Evolutionary conservation across 1,284 basidiomycete species (phyloP).

Genomic region (Ustilago cynodontis): DNA sequence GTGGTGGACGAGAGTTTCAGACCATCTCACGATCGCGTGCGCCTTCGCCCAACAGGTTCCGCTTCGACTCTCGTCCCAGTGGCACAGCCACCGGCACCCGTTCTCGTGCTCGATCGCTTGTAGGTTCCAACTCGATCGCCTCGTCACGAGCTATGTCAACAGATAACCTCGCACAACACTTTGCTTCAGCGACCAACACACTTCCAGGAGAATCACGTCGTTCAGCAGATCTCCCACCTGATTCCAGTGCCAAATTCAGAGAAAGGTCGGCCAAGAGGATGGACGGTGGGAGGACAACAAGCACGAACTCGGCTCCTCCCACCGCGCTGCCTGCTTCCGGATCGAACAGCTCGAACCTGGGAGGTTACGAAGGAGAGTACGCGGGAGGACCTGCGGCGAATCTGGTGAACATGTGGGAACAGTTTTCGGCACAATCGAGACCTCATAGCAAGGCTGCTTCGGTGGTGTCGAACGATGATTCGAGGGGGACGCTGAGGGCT

Average conservation of each 20-base stretch:
- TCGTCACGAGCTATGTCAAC: slow-evolving; percentile 48
- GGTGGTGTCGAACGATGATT: slow-evolving; percentile 40
- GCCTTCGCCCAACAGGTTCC: slow-evolving; percentile 54
- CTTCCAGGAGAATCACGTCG: slow-evolving; percentile 24
- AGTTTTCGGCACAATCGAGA: slow-evolving; percentile 36
- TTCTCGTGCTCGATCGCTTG: slow-evolving; percentile 56
- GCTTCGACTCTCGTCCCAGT: slow-evolving; percentile 37
- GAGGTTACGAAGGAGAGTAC: slow-evolving; percentile 10
- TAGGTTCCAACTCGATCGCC: slow-evolving; percentile 43
- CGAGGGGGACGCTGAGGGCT: slow-evolving; percentile 32
- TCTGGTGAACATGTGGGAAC: slow-evolving; percentile 50
- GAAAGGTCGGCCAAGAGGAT: slow-evolving; percentile 41
- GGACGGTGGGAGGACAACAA: slow-evolving; percentile 42
- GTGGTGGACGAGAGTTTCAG: slow-evolving; percentile 38
- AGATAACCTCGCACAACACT: slow-evolving; percentile 55
- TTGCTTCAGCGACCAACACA: slow-evolving; percentile 18
- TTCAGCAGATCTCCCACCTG: slow-evolving; percentile 53
- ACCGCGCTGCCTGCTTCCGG: slow-evolving; percentile 12
- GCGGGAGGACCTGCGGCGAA: slow-evolving; percentile 19
- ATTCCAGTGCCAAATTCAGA: slow-evolving; percentile 58
- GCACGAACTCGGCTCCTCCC: slow-evolving; percentile 55
- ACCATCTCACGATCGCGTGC: slow-evolving; percentile 64
- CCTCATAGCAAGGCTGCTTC: slow-evolving; percentile 43
- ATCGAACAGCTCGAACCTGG: slow-evolving; percentile 3
- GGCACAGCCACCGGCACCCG: slow-evolving; percentile 55